Evolutionary conservation across 2,329 filamentous ascomycete species (phyloP).

Genomic region (Fusarium zealandicum): DNA sequence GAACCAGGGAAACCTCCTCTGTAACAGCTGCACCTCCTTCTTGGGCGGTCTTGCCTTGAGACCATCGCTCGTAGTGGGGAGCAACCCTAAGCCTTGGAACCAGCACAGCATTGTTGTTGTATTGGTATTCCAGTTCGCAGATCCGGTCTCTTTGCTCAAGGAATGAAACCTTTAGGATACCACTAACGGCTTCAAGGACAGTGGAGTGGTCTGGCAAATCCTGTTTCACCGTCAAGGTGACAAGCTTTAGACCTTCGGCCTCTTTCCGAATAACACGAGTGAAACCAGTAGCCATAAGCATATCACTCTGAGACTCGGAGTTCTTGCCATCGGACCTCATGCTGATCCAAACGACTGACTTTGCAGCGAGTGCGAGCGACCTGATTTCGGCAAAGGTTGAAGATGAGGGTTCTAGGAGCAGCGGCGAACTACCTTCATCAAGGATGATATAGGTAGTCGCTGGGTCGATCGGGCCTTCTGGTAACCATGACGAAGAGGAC

Average conservation of each 20-base stretch:
- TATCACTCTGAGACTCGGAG: not conserved
- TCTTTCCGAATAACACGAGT: not conserved
- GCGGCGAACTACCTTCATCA: not conserved
- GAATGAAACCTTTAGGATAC: too few relatives aligned
- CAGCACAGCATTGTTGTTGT: too few relatives aligned
- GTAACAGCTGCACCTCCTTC: not conserved
- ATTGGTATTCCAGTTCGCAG: too few relatives aligned
- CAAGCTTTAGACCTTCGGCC: not conserved
- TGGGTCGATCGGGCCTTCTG: accelerated
- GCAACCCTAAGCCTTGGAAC: too few relatives aligned
- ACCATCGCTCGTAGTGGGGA: not conserved
- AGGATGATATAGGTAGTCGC: constrained; percentile 13
- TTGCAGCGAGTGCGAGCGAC: not conserved
- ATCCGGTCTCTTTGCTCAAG: too few relatives aligned
- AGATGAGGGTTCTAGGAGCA: accelerated
- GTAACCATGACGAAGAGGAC: accelerated
- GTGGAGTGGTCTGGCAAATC: not conserved
- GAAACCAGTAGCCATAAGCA: not conserved
- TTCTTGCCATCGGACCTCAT: not conserved
- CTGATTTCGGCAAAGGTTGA: not conserved
- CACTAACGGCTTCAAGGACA: not conserved
- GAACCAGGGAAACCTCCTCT: not conserved
- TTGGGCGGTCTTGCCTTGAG: not conserved
- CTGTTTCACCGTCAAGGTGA: too few relatives aligned
- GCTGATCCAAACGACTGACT: constrained; percentile 13